Conservation (phyloP, 179 eudicot genomes). For the Beta lomatogona region DNA sequence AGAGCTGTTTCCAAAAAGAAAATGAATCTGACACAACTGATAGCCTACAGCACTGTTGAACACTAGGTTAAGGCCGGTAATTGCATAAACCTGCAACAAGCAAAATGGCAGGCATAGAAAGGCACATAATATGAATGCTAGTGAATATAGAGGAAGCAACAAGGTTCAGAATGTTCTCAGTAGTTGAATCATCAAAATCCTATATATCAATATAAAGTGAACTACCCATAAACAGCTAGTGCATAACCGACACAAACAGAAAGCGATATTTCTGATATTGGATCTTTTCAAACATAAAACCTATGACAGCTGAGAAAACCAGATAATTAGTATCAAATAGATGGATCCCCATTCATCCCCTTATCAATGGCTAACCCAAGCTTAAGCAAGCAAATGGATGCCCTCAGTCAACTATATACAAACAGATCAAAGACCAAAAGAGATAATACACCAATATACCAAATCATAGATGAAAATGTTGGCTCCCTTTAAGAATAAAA, state of each 20-base stretch:
- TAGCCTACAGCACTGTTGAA: not conserved
- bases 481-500: too few species aligned
- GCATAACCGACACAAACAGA: not conserved
- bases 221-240: not conserved
- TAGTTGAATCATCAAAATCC: not conserved
- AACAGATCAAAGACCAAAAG: not conserved
- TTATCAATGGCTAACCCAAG: not conserved
- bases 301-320: not conserved
- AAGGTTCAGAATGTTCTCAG: not conserved
- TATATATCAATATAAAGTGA: not conserved
- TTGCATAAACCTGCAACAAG: not conserved
- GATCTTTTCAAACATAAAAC: constrained; percentile 3
- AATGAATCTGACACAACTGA: not conserved
- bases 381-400: not conserved
- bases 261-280: not conserved
- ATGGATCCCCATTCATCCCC: not conserved
- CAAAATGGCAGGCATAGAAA: not conserved
- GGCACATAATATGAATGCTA: not conserved
- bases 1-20: not conserved
- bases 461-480: not conserved
- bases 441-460: not conserved
- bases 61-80: not conserved
- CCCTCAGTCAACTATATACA: not conserved
- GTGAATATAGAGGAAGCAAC: not conserved
- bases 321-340: not conserved